A percentile compares a stretch with the other conserved stretches of the same genome.
phyloP scores from a whole-genome alignment of 2,329 filamentous ascomycete genomes.

The Akanthomyces dipterigenus region DNA sequence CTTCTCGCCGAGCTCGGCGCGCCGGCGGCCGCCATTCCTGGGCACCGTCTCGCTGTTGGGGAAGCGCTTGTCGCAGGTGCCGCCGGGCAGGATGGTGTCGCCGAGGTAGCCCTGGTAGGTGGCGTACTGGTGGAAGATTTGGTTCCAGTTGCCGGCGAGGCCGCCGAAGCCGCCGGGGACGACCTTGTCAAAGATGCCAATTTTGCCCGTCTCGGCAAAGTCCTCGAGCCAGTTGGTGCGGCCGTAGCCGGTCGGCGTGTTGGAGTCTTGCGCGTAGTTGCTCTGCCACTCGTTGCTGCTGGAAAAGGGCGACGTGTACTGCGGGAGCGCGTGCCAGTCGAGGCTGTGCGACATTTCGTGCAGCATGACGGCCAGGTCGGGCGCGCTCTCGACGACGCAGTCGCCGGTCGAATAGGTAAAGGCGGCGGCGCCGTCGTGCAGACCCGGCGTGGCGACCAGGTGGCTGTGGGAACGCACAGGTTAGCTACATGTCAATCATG shows the following conservation, averaged over 20 bases:
- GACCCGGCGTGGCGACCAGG: slow-evolving; percentile 8
- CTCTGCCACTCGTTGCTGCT: slow-evolving; percentile 16
- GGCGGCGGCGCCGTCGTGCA: slow-evolving; percentile 10
- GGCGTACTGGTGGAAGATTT: slow-evolving; percentile 20
- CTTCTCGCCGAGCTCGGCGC: neutral
- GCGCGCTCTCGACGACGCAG: slow-evolving; percentile 10
- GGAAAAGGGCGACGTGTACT: slow-evolving; percentile 8
- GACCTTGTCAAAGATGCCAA: slow-evolving; percentile 21
- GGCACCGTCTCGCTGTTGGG: slow-evolving; percentile 13
- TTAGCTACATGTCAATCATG: neutral
- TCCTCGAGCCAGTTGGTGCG: slow-evolving; percentile 19
- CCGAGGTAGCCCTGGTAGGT: slow-evolving; percentile 17
- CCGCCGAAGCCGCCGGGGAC: slow-evolving; percentile 20
- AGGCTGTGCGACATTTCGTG: slow-evolving; percentile 12
- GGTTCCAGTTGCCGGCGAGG: slow-evolving; percentile 19
- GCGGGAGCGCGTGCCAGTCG: slow-evolving; percentile 10
- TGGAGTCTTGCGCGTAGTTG: slow-evolving; percentile 17
- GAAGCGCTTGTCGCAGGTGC: slow-evolving; percentile 15
- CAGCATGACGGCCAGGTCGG: slow-evolving; percentile 5
- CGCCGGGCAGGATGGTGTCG: slow-evolving; percentile 15
- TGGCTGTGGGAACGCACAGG: neutral
- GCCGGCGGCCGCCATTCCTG: slow-evolving; percentile 11
- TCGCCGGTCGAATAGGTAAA: slow-evolving; percentile 9
- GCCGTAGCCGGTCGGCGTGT: slow-evolving; percentile 16
- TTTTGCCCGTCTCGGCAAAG: slow-evolving; percentile 20